phyloP scores from a whole-genome alignment of 2,329 filamentous ascomycete species.

The Colletotrichum higginsianum region DNA sequence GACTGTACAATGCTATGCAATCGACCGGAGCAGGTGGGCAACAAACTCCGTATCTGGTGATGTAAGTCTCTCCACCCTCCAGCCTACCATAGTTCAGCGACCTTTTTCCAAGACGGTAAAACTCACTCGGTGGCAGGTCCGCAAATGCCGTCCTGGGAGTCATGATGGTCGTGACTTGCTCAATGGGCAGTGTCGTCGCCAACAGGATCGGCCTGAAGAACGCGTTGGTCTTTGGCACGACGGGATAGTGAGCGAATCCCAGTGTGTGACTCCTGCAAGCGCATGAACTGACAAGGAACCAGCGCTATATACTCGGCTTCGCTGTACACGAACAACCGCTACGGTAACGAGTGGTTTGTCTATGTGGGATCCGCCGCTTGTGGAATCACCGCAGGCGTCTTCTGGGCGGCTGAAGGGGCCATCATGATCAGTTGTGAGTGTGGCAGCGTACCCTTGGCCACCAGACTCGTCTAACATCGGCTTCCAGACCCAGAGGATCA shows the following conservation, averaged over 20 bases:
- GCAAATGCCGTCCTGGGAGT: constrained; percentile 26
- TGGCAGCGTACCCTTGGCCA: neutral
- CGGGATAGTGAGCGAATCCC: constrained; percentile 18
- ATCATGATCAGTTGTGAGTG: constrained; percentile 46
- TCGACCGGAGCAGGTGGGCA: constrained; percentile 50
- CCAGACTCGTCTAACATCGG: neutral
- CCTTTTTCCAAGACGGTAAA: neutral
- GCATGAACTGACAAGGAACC: too few relatives aligned
- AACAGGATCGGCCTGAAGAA: constrained; percentile 24
- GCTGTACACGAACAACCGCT: constrained; percentile 44
- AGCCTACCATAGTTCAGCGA: too few relatives aligned
- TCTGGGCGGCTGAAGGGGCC: constrained; percentile 48
- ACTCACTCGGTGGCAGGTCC: neutral
- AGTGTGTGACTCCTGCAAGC: too few relatives aligned
- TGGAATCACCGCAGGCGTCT: constrained; percentile 45
- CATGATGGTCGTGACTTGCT: constrained; percentile 30
- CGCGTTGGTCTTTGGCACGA: constrained; percentile 29
- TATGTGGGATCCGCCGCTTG: constrained; percentile 48
- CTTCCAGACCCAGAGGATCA: constrained; percentile 19
- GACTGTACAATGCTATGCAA: constrained; percentile 51
- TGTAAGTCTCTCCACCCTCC: constrained; percentile 40
- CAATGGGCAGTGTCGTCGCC: constrained; percentile 25
- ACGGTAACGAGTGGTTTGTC: constrained; percentile 45
- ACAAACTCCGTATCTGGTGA: constrained; percentile 50
- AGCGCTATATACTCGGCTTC: neutral